Evolutionary conservation across 768 basidiomycete species (phyloP), one percentile per base, ranked within the genome.

Genomic region (Pisolithus tinctorius): DNA sequence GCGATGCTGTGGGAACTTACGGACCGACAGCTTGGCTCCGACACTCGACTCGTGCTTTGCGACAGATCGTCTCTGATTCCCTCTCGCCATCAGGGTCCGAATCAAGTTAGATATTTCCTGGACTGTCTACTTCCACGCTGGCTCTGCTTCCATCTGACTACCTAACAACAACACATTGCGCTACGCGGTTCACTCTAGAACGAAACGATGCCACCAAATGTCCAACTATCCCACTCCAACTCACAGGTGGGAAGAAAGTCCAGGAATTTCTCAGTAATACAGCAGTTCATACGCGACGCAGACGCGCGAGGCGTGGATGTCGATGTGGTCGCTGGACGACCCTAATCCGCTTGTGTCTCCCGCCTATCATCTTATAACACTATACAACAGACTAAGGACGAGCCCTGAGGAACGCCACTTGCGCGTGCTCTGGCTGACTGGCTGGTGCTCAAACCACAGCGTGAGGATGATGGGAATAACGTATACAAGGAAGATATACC

Each of bases 381-480:
- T 31, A 14, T 45, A 2, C 46, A 17, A 16, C 37, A 26, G 44
- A 37, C 2, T 4, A 14, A 42, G 7, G 53, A 51, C 0, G 64
- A 60, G 45, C 59, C 64, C 0, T 36, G 54, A 11, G 66, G 65
- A 25, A 64, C 45, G 39, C 43, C 51, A 0, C 52, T 60, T 13
- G 65, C 64, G 3, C 60, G 57, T 27, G 29, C 23, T 4, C 39
- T 71, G 13, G 75, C 83, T 0, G 63, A 69, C 6, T 70, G 74
- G 5, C 80, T 93, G 25, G 95, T 98, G 2, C 77, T 99, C 45
- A 99, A 99, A 66, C 95, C 95, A 0, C 95, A 98, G 65, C 79
- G 94, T n/a, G 95, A 99, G 72, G 95, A 95, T 2, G 95, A 95
- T 1, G 95, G 95, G 7, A 96, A 97, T 60, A 99, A 99, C 60